Conservation (phyloP, 495 filamentous ascomycete genomes). For the Podospora pseudoanserina region DNA sequence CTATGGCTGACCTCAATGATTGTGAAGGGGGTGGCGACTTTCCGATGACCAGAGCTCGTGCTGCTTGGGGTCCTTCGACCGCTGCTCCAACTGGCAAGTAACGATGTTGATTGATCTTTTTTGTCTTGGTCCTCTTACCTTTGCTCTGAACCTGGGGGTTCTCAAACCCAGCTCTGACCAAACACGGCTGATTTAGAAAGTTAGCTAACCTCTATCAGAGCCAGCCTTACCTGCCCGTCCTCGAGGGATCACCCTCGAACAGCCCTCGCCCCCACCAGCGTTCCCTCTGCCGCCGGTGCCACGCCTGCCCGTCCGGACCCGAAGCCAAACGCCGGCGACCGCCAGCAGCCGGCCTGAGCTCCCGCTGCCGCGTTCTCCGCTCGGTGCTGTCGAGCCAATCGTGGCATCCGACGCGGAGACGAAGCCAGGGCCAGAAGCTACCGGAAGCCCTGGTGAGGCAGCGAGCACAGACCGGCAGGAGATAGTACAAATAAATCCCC, state of each 20-base stretch:
- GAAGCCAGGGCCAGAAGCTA: not conserved
- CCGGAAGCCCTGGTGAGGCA: not conserved
- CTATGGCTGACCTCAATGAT: not conserved
- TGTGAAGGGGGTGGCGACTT: conserved; percentile 10
- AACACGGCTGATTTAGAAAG: not conserved
- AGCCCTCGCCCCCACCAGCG: not conserved
- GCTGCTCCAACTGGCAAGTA: not conserved
- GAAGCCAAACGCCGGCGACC: not conserved
- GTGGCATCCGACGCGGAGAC: not conserved
- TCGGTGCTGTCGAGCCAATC: not conserved
- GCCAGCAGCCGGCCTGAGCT: not conserved
- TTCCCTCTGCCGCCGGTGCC: not conserved
- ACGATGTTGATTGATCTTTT: not conserved
- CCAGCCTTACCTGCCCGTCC: not conserved
- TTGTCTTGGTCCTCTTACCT: not conserved
- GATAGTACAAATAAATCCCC: not conserved
- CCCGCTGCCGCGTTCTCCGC: not conserved
- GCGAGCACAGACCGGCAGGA: not conserved
- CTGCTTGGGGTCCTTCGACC: not conserved
- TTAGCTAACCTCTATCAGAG: not conserved
- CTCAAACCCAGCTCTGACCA: not conserved
- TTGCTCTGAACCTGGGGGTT: not conserved
- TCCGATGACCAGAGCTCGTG: conserved; percentile 4
- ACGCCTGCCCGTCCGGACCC: not conserved
- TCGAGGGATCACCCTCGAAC: not conserved